These are phyloP conservation scores for Heracleum sosnowskyi DNA, from an alignment of 129 eudicot species.

Conservation along the genomic window DNA sequence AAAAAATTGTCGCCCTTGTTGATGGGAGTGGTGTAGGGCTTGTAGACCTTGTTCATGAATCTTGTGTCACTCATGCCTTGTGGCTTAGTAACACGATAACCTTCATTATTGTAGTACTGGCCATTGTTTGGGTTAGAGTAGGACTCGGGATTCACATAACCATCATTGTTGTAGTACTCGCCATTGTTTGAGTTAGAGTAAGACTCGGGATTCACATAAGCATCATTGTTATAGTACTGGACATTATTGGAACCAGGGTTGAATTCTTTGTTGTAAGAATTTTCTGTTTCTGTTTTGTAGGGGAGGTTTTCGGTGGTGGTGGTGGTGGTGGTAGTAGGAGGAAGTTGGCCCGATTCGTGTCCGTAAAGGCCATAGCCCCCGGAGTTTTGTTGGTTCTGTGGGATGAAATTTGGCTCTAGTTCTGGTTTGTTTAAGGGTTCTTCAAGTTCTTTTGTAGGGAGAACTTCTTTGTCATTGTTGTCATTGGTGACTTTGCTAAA, in stretches of 20 bases:
- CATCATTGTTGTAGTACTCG: conserved; percentile 6
- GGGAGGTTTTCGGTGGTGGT: conserved; percentile 25
- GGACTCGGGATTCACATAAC: background rate
- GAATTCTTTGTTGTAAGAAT: conserved; percentile 9
- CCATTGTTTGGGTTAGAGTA: background rate
- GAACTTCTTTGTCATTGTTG: conserved; percentile 13
- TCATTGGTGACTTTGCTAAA: conserved; percentile 45
- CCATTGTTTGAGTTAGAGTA: background rate
- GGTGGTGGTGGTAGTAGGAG: conserved; percentile 50
- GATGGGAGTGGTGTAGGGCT: conserved; percentile 4
- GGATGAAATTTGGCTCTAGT: conserved; percentile 51
- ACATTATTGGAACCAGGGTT: conserved; percentile 31
- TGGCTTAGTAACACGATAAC: background rate
- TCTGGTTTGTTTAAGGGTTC: conserved; percentile 27
- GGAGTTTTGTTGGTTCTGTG: conserved; percentile 33
- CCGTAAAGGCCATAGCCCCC: conserved; percentile 70
- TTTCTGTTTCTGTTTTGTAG: conserved; percentile 1
- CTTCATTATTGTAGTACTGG: conserved; percentile 6
- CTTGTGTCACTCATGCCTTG: conserved; percentile 29
- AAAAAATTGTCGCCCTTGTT: conserved; percentile 6
- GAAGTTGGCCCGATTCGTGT: conserved; percentile 55
- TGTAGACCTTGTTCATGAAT: conserved; percentile 9
- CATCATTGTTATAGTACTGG: conserved; percentile 11
- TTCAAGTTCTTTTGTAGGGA: conserved; percentile 20
- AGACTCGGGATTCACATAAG: background rate